Evolutionary conservation across 768 basidiomycete genomes (phyloP).

Genomic region (Xerocomellus amylosporus): DNA sequence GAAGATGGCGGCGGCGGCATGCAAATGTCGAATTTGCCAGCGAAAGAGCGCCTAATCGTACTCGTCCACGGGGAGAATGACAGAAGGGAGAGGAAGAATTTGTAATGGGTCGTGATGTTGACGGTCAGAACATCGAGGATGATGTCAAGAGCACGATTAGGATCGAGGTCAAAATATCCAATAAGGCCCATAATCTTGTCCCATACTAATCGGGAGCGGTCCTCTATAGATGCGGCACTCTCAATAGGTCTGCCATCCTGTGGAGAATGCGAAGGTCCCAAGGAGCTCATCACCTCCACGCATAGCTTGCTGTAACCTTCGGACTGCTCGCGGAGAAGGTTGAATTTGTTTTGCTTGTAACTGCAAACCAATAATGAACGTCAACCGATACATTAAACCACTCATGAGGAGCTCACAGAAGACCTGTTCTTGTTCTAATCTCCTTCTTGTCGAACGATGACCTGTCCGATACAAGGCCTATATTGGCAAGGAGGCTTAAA

Average conservation of each 20-base stretch:
- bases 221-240: conserved; percentile 51
- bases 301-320: conserved; percentile 96
- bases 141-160: conserved; percentile 89
- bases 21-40: conserved; percentile 25
- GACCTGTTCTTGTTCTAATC: conserved; percentile 71
- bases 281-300: conserved; percentile 72
- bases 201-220: conserved; percentile 70
- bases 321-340: conserved; percentile 93
- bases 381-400: neutral
- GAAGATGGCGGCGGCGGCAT: conserved; percentile 41
- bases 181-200: conserved; percentile 85
- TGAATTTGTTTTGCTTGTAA: conserved; percentile 98
- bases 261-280: conserved; percentile 73
- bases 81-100: conserved; percentile 85
- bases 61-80: conserved; percentile 87
- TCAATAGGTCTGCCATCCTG: conserved; percentile 66
- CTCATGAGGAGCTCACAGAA: conserved; percentile 58
- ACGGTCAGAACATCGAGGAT: conserved; percentile 88
- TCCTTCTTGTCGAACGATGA: conserved; percentile 71
- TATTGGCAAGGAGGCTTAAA: conserved; percentile 54
- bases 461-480: conserved; percentile 70
- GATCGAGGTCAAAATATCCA: conserved; percentile 96
- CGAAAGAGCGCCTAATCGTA: conserved; percentile 36
- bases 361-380: conserved; percentile 38
- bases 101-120: conserved; percentile 77